Conservation (phyloP, 148 eudicot genomes). For the Rhododendron griersonianum region DNA sequence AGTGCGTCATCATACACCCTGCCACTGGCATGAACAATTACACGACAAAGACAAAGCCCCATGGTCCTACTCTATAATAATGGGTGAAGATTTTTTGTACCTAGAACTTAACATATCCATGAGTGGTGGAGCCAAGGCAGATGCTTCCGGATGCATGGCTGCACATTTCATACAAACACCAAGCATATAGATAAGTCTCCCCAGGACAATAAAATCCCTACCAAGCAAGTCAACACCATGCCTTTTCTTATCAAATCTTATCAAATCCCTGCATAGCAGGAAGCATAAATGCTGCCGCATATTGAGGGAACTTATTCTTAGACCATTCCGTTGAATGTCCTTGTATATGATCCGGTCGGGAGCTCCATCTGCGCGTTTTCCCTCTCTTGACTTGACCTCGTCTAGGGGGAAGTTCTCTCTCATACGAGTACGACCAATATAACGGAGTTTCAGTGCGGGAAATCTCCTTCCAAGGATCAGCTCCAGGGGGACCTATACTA, state of each 20-base stretch:
- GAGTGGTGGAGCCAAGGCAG: slow-evolving; percentile 66
- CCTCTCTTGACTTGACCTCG: slow-evolving; percentile 53
- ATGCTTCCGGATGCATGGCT: slow-evolving; percentile 97
- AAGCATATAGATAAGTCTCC: slow-evolving; percentile 86
- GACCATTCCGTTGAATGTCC: slow-evolving; percentile 52
- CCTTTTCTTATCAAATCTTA: slow-evolving; percentile 92
- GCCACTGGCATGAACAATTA: neutral
- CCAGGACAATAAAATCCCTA: slow-evolving; percentile 84
- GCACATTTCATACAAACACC: slow-evolving; percentile 85
- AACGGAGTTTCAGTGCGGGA: slow-evolving; percentile 51
- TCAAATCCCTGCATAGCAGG: slow-evolving; percentile 95
- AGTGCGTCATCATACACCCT: neutral
- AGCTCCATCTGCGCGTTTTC: slow-evolving; percentile 76
- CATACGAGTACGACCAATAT: slow-evolving; percentile 72
- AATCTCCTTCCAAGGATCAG: slow-evolving; percentile 82
- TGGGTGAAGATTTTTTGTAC: slow-evolving; percentile 30
- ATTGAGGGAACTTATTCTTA: slow-evolving; percentile 72
- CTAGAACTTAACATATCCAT: slow-evolving; percentile 85
- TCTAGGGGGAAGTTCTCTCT: slow-evolving; percentile 74
- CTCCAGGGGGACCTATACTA: slow-evolving; percentile 61
- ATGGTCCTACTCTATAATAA: neutral
- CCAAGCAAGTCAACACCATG: slow-evolving; percentile 96
- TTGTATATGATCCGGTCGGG: slow-evolving; percentile 20
- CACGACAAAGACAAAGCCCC: neutral
- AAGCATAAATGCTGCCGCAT: slow-evolving; percentile 94